Base-by-base conservation (phyloP, 176 grass and related monocot genomes). In the Bothriochloa decipiens region DNA sequence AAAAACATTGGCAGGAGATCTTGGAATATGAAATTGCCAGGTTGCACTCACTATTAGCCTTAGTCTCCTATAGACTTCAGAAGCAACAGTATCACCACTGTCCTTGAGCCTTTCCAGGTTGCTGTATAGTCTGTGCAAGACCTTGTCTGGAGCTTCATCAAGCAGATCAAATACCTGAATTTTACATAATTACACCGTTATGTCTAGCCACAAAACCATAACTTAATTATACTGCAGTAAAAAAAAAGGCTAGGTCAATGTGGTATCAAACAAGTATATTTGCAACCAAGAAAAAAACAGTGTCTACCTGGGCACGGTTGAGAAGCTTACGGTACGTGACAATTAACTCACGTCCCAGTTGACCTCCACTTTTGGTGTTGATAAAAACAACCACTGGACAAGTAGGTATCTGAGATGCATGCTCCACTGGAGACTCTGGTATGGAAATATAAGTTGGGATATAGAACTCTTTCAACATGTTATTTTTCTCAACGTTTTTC, bases 381-480 rank as follows among this genome's bases (percentile, higher is more conserved):
- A 99, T 89, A 80, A 99, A 99, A 88, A 96, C 86, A 65, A 99
- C 85, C 29, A 99, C 86, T 68, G 96, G 96, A 86, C 88, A 99
- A 40, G 25, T 91, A 5, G 96, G 96, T 76, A 82, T 65, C 28
- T 68, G 73, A 86, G 88, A 85, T 83, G 87, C 67, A 17, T 77
- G 83, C 62, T 88, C 90, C 12, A 26, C 27, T 26, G 83, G 75
- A 57, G 45, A 77, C 28, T 92, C 93, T 0, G 81, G 78, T n/a
- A 70, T 41, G 26, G 94, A 77, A 85, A 96, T 86, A 65, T 96
- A 96, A 58, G 71, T 86, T 33, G 96, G 93, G n/a, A 99, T 92
- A 37, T 83, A 88, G 77, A 99, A 99, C 32, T 94, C 89, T 85
- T 89, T 94, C 78, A 89, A 23, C 23, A 80, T 42, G 35, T 60